Evolutionary conservation across 768 basidiomycete genomes (phyloP), one percentile per base, ranked within the genome.

Genomic region (Hypholoma fasciculare): DNA sequence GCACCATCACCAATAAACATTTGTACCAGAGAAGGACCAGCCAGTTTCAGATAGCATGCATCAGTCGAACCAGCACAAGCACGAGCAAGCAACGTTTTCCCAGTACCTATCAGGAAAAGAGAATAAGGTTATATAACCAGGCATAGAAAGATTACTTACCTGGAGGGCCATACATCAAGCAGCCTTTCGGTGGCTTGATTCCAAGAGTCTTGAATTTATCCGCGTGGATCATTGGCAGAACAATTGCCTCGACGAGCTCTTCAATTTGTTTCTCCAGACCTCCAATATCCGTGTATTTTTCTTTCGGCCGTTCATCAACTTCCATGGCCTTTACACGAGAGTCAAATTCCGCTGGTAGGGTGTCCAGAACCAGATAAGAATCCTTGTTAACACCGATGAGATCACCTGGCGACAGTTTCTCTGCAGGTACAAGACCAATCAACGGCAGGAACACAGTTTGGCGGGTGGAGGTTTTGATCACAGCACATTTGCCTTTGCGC

Each of bases 1-100:
- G 97, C 97, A 68, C 97, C 97, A 72, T 98, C 97, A 74, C 97
- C 97, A 64, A 99, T 99, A 74, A 96, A 99, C 97, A 98, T 99
- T 75, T 99, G 97, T 12, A 99, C 97, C 52, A 99, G 84, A 51
- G 96, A 96, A 23, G 97, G 96, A 17, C 94, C 97, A 37, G 97
- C 97, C 26, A 99, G 85, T 74, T 99, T 98, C 63, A 99, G 84
- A 72, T 96, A 99, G 72, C 96, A 98, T 7, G 97, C 97, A 63
- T 96, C 92, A 47, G 97, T 98, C 66, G 96, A 95, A 1, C 96
- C 96, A 4, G 97, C 97, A 73, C 97, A 98, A 43, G 97, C 97
- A 72, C 97, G 88, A 38, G 97, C 97, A 52, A 99, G 85, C 7
- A 99, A 82, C 2, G 97, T 99, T 79, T 99, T 99, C 56, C 97